Evolutionary conservation across 2,329 filamentous ascomycete species (phyloP), one percentile per base, ranked within the genome.

Genomic region (Verticillium tricorpus): DNA sequence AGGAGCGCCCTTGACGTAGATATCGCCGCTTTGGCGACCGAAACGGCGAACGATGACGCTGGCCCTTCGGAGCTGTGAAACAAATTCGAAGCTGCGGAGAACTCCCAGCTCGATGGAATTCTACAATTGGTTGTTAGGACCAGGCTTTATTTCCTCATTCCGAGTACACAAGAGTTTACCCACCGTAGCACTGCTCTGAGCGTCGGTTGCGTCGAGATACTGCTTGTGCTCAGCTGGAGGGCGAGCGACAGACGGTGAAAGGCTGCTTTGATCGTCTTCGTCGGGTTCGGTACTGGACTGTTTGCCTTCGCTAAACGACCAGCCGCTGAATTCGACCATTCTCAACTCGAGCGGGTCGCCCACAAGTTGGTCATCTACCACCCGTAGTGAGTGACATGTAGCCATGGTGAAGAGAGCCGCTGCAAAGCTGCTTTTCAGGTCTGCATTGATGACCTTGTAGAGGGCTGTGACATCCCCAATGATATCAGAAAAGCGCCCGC

Each of bases 281-380:
- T 90, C 87, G 52, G 82, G 82, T 59, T 85, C 85, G 32, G 82
- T 84, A 28, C 82, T 76, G 59, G 83, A 83, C 67, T 93, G 88
- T 56, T 88, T 88, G 2, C 93, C 92, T 78, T 99, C 95, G 72
- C 97, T 91, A 68, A 92, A 99, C 3, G 86, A 85, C 95, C 95
- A 99, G 6, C 85, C 85, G 0, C 95, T 98, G 68, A 97, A 99
- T 66, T 97, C 89, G 72, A 99, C 99, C 95, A 99, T 99, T 73
- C 98, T 98, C 62, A 97, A 82, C 73, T 99, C 95, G 1, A 99
- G 81, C 5, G 96, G 95, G 70, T 99, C 95, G 1, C 95, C 95
- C 37, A 99, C 84, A 50, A 98, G 84, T 71, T 97, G 93, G 57
- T 86, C 89, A 64, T 98, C 93, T 17, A 99, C 89, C 12, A 89